A percentile compares a stretch with the other conserved stretches of the same genome.
These are phyloP conservation scores for Scenedesmus sp. DNA, from an alignment of 163 green algal genomes.

Conservation along the genomic window DNA sequence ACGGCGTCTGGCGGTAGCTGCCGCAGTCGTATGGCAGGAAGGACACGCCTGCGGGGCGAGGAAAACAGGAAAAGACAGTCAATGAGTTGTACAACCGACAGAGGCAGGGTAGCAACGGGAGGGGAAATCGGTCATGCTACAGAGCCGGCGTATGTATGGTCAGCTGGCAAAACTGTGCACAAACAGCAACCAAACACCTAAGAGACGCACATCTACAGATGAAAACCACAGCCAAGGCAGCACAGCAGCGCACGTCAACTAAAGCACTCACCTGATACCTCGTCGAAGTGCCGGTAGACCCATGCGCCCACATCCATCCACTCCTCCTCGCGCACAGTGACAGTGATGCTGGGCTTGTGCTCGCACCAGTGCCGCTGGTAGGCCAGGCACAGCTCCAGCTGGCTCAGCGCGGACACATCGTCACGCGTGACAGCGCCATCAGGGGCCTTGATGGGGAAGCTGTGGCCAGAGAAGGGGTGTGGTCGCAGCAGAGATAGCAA, in stretches of 20 bases:
- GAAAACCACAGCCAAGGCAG: background rate
- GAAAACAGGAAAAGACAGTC: too few species aligned
- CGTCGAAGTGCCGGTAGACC: slow-evolving; percentile 69
- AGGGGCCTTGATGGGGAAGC: slow-evolving; percentile 61
- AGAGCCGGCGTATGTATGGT: too few species aligned
- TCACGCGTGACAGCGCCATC: slow-evolving; percentile 58
- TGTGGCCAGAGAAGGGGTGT: slow-evolving; percentile 32
- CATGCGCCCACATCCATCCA: slow-evolving; percentile 65
- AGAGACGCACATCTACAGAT: too few species aligned
- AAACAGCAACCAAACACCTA: background rate
- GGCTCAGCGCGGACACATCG: slow-evolving; percentile 56
- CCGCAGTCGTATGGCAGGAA: slow-evolving; percentile 69
- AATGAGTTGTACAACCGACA: too few species aligned
- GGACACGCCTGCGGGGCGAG: slow-evolving; percentile 54
- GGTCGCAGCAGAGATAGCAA: background rate
- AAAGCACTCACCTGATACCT: slow-evolving; percentile 55
- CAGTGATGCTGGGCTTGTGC: slow-evolving; percentile 68
- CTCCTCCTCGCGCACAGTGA: slow-evolving; percentile 61
- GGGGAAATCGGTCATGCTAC: background rate
- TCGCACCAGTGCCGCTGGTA: slow-evolving; percentile 70
- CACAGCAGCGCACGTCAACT: background rate
- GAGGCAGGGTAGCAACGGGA: background rate
- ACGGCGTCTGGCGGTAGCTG: slow-evolving; percentile 64
- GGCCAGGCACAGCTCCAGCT: slow-evolving; percentile 63
- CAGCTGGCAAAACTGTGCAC: background rate